Base-by-base conservation (phyloP, 495 filamentous ascomycete species). In the Aspergillus campestris region DNA sequence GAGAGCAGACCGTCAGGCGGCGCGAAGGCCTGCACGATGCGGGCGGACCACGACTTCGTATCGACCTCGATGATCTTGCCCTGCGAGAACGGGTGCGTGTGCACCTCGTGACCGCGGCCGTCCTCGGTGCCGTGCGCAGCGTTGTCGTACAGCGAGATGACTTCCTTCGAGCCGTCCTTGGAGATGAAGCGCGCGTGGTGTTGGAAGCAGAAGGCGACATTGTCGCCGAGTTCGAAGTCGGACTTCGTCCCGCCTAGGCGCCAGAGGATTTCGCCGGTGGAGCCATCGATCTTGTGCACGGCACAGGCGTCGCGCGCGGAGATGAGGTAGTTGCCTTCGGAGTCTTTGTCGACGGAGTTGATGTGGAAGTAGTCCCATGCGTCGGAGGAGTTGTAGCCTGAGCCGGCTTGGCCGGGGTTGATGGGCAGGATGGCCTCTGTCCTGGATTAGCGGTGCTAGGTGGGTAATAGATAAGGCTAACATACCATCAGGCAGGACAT, bases 241-340 rank as follows among this genome's bases (percentile, higher is more conserved):
- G 74, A 58, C 30, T 61, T 57, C 44, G 64, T 42, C 27, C 78
- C 78, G 18, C 70, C 62, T 27, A 81, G 57, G 3, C 70, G 69
- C 78, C 78, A 81, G 52, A 79, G 71, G 47, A 80, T 71, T 27
- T 67, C 64, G n/a, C 78, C 75, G 29, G 70, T 66, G 15, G 68
- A 71, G 11, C 74, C 75, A 45, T 75, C 74, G 56, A 81, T 70
- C 47, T 75, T 76, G 57, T 73, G 72, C 8, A 81, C 65, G 13
- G 73, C 61, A 47, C 70, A 72, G 15, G 69, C 66, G 52, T 80
- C 68, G 5, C 77, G 73, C 3, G 73, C 72, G 0, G 76, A 80
- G 42, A 81, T 70, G 6, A 81, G 57, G 47, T 78, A 81, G 58
- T 77, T 69, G 7, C 75, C 74, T 6, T 57, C 50, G 10, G 39